Base-by-base conservation (phyloP, 2,329 filamentous ascomycete species). In the Cytospora chrysosperma region DNA sequence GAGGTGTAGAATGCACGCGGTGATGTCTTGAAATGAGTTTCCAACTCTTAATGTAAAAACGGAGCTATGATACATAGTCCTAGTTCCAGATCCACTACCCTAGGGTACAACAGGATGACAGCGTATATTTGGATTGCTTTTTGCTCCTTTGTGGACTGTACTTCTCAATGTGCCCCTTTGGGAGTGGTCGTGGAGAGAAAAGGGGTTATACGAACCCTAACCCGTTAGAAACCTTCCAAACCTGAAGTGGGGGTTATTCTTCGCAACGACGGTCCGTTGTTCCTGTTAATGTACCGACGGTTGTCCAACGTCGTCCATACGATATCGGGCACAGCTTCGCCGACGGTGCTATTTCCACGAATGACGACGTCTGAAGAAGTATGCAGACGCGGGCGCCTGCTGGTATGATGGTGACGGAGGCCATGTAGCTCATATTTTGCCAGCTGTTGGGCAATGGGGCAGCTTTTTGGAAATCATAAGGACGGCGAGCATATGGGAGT, bases 331-430 rank as follows among this genome's bases (percentile, higher is more conserved):
- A 53, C 49, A 63, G 51, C 52, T 60, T 32, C 24, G 26, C 64
- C 64, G 61, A 63, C 13, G 49, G 21, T 5, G 24, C 24, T 59
- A 59, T 56, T 61, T 63, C 61, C 61, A 63, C 64, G 61, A 65
- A 63, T 63, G 56, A 53, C 40, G 56, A 32, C 30, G 27, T 50
- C 12, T 15, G 12, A 54, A 51, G 37, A 26, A 7, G 28, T 27
- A 19, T 37, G 17, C 15, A 15, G 15, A 24, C n/a, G 19, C 40
- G 27, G 30, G 28, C 30, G 6, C n/a, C 12, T 32, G 28, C 21
- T 13, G 12, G 19, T 26, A 21, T 12, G 19, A 28, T 19, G 30
- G 10, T 17, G 13, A 34, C 17, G 27, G 17, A 54, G 30, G 10
- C 15, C 15, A 34, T 19, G 32, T 15, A 54, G 43, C 56, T 24